Base-by-base conservation (phyloP, 352 stramenopile genomes). In the Pythium volutum region DNA sequence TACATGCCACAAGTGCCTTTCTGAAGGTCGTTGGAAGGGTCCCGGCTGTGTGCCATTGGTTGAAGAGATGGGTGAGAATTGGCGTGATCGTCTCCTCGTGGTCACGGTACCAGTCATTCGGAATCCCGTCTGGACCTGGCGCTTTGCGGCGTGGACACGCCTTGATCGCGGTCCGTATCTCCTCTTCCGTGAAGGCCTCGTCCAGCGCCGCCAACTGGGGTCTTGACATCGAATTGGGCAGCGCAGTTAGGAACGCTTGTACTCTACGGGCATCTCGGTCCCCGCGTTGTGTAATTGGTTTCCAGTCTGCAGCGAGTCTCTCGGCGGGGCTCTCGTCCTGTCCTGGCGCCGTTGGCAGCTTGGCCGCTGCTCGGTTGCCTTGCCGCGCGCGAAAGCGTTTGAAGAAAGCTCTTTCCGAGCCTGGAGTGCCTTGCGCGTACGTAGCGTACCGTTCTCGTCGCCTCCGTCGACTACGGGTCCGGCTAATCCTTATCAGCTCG, bases 101-200 rank as follows among this genome's bases (percentile, higher is more conserved):
- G 23, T 67, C 43, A 5, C 36, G 31, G 27, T 67, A 67, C 52
- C 52, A 67, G 26, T 59, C 53, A 29, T 67, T 67, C 5, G 52
- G 53, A 7, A 62, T 14, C 0, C 53, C 52, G 38, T 67, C 60
- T 0, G 60, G 51, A 2, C 51, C 59, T 1, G 29, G 41, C 0
- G 47, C 49, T 34, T 66, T 66, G 9, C 26, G 10, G 14, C 50
- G 14, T 15, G 42, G 45, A 27, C 53, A 62, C 2, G 12, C 18
- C 15, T n/a, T 31, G 8, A 67, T 33, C 0, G 52, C 52, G 1
- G 4, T 0, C 1, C 34, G 43, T 0, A 67, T 45, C 33, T 67
- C 60, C 1, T 27, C 53, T 48, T 62, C 53, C 3, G 52, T 54
- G 60, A 67, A 57, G 4, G 42, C 46, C 3, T 36, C 29, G 15